A percentile compares a stretch with the other conserved stretches of the same genome.
phyloP scores from a whole-genome alignment of 2,329 filamentous ascomycete genomes.

The Beauveria varroae region DNA sequence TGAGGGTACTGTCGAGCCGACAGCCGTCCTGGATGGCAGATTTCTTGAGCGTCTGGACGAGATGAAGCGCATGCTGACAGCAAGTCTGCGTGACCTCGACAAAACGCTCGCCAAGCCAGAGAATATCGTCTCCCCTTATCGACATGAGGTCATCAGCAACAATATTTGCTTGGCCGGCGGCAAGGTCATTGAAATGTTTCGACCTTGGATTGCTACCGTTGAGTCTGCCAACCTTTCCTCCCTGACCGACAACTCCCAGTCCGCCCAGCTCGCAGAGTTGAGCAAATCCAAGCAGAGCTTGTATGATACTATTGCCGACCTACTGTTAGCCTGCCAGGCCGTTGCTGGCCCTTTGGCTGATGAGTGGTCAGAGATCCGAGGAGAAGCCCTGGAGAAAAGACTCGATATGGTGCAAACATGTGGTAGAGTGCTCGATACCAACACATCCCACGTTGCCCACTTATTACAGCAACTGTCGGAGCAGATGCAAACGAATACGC shows the following conservation, averaged over 20 bases:
- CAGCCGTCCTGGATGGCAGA: slow-evolving; percentile 63
- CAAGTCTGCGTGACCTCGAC: slow-evolving; percentile 78
- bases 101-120: slow-evolving; percentile 72
- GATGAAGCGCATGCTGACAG: slow-evolving; percentile 75
- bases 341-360: slow-evolving; percentile 88
- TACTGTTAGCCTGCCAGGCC: slow-evolving; percentile 79
- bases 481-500: slow-evolving; percentile 55
- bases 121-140: slow-evolving; percentile 71
- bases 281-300: slow-evolving; percentile 84
- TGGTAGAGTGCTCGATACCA: slow-evolving; percentile 74
- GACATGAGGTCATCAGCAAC: slow-evolving; percentile 75
- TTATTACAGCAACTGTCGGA: slow-evolving; percentile 83
- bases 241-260: slow-evolving; percentile 70
- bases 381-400: slow-evolving; percentile 81
- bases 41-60: slow-evolving; percentile 81
- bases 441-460: slow-evolving; percentile 79
- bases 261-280: slow-evolving; percentile 80
- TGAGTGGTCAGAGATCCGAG: slow-evolving; percentile 90
- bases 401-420: slow-evolving; percentile 72
- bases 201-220: slow-evolving; percentile 80
- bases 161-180: slow-evolving; percentile 70
- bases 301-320: slow-evolving; percentile 88
- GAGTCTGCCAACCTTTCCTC: slow-evolving; percentile 87
- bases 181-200: slow-evolving; percentile 80
- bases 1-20: slow-evolving; percentile 65